Evolutionary conservation across 2,329 filamentous ascomycete species (phyloP), one percentile per base, ranked within the genome.

Genomic region (Pseudogymnoascus sp.): DNA sequence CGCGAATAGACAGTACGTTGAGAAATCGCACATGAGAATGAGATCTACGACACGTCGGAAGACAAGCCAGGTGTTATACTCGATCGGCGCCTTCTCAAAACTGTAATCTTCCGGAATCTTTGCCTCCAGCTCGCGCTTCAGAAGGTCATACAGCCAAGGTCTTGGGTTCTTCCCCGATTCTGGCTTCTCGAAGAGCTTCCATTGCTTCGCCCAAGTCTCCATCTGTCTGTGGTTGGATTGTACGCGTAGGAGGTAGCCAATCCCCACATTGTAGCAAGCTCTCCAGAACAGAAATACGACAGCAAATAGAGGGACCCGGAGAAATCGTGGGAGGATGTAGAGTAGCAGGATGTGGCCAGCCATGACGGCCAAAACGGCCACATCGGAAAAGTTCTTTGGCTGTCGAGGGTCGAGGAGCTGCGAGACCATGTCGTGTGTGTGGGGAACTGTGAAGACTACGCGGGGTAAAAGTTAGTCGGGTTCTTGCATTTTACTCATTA

Each of bases 41-140:
- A 99, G 79, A 78, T 99, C 95, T 73, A 97, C 95, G 34, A 97
- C 85, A 70, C 95, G 88, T 69, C 95, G 88, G 79, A 99, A 99
- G 69, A 97, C 86, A 63, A 99, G 84, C 95, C 95, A 99, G 43
- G 95, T 96, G 79, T 99, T 99, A 84, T 97, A 99, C 82, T 99
- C 95, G 75, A 97, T 82, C 14, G 95, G 95, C 0, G 93, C 93
- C 69, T 90, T 84, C 70, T 96, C 93, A 73, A 99, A 96, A 67
- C 88, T 87, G 79, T 97, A 99, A 78, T 99, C 92, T 71, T 89
- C 84, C 3, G 90, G 88, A 66, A 99, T 96, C 78, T 99, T 97
- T 70, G 91, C 89, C 78, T 97, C 93, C 75, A 97, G 83, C 77
- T 99, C 95, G 65, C 83, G 82, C 76, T 96, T 96, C 70, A 99